Evolutionary conservation across 345 rosid genomes (phyloP).

Genomic region (Gossypioides kirkii): DNA sequence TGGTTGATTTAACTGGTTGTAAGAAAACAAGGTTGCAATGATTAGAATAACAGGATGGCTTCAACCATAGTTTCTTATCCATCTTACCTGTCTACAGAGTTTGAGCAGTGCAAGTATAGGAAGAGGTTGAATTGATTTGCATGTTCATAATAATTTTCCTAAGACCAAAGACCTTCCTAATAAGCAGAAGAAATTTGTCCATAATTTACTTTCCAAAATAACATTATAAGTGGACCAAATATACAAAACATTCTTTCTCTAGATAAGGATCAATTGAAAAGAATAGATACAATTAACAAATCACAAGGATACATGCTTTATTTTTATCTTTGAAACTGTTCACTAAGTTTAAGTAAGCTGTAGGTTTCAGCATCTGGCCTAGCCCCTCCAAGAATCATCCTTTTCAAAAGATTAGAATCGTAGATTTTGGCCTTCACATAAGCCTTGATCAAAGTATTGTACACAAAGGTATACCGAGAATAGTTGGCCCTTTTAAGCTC

Average conservation of each 20-base stretch:
- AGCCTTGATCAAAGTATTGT: slow-evolving; percentile 70
- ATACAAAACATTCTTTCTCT: not conserved
- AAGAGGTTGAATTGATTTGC: not conserved
- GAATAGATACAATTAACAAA: slow-evolving; percentile 7
- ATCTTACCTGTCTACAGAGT: not conserved
- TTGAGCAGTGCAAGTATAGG: not conserved
- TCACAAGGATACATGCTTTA: not conserved
- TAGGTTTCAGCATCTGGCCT: slow-evolving; percentile 93
- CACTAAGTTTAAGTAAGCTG: slow-evolving; percentile 71
- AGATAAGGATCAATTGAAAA: slow-evolving; percentile 6
- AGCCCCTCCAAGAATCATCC: slow-evolving; percentile 90
- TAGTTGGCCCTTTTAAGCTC: slow-evolving; percentile 66
- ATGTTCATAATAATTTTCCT: not conserved
- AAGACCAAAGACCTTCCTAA: not conserved
- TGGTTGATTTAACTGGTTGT: not conserved
- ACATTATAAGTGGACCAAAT: not conserved
- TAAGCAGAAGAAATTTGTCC: not conserved
- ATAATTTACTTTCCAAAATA: not conserved
- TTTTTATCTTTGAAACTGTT: slow-evolving; percentile 39
- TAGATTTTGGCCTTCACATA: slow-evolving; percentile 68
- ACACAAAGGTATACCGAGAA: slow-evolving; percentile 67
- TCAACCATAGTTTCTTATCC: not conserved
- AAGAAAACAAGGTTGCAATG: not conserved
- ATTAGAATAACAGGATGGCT: not conserved
- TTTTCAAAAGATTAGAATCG: slow-evolving; percentile 68